Evolutionary conservation across 2,329 filamentous ascomycete species (phyloP), one percentile per base, ranked within the genome.

Genomic region (Ilyonectria robusta): DNA sequence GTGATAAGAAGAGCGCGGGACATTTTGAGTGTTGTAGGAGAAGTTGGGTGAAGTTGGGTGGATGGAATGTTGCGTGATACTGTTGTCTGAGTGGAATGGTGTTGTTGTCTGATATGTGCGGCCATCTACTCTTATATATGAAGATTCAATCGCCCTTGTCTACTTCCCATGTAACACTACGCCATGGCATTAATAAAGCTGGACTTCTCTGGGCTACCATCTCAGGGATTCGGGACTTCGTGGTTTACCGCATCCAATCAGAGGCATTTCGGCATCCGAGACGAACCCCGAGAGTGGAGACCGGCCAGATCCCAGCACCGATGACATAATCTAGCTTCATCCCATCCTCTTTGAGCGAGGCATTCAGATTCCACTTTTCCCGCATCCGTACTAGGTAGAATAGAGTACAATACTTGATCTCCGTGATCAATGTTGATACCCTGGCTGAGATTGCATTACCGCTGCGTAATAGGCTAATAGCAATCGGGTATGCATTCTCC

Each of bases 1-100:
- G 73, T 76, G 31, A 82, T 70, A 17, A 82, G 72, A 23, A 81
- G 65, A 54, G 78, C 66, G 19, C 74, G 74, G 13, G 74, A 67
- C 74, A 77, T 77, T 15, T 19, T 55, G 40, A 31, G 31, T 8
- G 42, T 9, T 21, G 17, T 3, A 10, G 35, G 7, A 19, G 23
- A 9, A 17, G 35, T 21, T 21, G 21, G 21, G 21, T 21, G 21
- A 21, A 21, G 21, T n/a, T 33, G 17, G 4, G 26, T 48, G 23
- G 21, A 15, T 7, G 8, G 46, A 46, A 26, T 13, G 8, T 3
- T n/a, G 40, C 7, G 8, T 42, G 6, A 17, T 42, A n/a, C 15
- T 42, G 40, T 8, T 6, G 15, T 42, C 5, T 23, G 11, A 26
- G 44, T 26, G 44, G 6, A 7, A 13, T 15, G 9, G 15, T 26